A percentile compares a stretch with the other conserved stretches of the same genome.
Evolutionary conservation across 2,329 filamentous ascomycete species (phyloP).

Genomic region (Hymenoscyphus scutula): DNA sequence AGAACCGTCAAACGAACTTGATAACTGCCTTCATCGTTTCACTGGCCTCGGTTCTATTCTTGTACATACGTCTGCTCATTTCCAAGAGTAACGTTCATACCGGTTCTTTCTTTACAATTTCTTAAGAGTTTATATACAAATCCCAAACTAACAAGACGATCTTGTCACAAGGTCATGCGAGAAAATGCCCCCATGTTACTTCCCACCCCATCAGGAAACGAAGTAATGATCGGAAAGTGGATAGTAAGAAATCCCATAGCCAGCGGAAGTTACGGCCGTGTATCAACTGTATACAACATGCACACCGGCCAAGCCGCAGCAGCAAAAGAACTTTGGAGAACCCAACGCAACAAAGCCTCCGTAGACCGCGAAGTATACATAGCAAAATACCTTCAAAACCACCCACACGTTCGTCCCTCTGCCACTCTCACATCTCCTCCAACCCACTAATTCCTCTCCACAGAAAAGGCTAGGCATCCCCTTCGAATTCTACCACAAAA

Average conservation of each 20-base stretch:
- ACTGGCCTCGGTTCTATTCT: no score
- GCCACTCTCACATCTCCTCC: neutral
- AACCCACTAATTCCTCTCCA: neutral
- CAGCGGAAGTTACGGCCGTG: conserved; percentile 22
- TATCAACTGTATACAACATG: conserved; percentile 22
- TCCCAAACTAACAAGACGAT: no score
- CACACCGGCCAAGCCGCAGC: conserved; percentile 23
- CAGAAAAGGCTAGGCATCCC: conserved; percentile 23
- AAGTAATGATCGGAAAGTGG: conserved; percentile 24
- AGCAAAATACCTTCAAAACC: conserved; percentile 17
- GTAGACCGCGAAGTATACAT: conserved; percentile 25
- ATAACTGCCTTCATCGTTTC: no score
- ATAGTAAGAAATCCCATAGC: conserved; percentile 24
- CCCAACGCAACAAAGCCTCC: conserved; percentile 15
- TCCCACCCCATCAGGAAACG: conserved; percentile 21
- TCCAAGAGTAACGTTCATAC: no score
- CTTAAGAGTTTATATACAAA: no score
- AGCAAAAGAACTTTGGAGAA: conserved; percentile 26
- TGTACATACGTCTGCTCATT: no score
- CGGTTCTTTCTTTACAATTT: no score
- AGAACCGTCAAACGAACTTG: no score
- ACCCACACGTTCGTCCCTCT: conserved; percentile 20
- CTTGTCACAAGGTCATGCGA: conserved; percentile 9
- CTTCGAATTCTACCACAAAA: conserved; percentile 21
- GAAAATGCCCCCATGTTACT: conserved; percentile 22